Evolutionary conservation across 2,329 filamentous ascomycete genomes (phyloP), one percentile per base, ranked within the genome.

Genomic region (Pseudogymnoascus sp.): DNA sequence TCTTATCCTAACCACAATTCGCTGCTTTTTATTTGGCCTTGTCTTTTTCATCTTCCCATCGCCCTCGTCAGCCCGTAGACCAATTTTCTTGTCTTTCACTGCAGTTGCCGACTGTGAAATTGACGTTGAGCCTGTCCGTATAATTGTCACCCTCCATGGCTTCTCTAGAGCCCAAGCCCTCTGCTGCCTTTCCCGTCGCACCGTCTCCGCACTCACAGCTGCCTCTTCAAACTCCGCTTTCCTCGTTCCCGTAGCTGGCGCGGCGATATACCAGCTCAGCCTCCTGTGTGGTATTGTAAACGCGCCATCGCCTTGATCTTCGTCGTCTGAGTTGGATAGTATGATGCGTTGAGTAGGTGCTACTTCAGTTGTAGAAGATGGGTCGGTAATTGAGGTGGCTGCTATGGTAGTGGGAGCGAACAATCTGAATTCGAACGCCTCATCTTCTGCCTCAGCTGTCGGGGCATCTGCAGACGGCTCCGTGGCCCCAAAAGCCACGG

Each of bases 101-200:
- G 44, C 26, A 16, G 16, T 24, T 35, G 65, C 67, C 62, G 72
- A 14, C 10, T 56, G 50, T 33, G 50, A 74, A 14, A 8, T 31
- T 31, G 71, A 72, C n/a, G 69, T 72, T 1, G 60, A 62, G 16
- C 42, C 11, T n/a, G 76, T 69, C 1, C 68, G 72, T 33, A 84
- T 74, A 31, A 73, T 75, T 3, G 74, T 78, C 13, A 86, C 82
- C 63, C 79, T 79, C 85, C 85, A 87, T 1, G 84, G 83, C 67
- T 83, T 76, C 71, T 86, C 83, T 44, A 83, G 72, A 0, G 84
- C 85, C 83, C 83, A 86, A 6, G 77, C 76, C 62, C 79, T 75
- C 67, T 71, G 73, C 53, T 68, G 70, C n/a, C 79, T 78, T 65
- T 76, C 74, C 21, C 69, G 69, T 1, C 82, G 61, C 13, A 88